A percentile compares a stretch with the other conserved stretches of the same genome.
Evolutionary conservation across 768 basidiomycete species (phyloP).

Genomic region (Phaffia australis): DNA sequence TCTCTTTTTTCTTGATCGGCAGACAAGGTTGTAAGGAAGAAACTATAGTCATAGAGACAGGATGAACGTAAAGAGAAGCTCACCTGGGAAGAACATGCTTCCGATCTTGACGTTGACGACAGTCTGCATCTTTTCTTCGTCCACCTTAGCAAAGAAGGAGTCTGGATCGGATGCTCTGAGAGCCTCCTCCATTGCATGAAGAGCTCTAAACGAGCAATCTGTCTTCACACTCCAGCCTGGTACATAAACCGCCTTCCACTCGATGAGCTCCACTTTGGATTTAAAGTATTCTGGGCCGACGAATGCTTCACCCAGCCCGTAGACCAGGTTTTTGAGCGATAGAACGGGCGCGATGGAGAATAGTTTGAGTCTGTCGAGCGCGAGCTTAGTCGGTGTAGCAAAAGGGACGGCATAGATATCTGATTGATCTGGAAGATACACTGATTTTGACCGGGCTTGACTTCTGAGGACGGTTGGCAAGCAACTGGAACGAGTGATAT

Average conservation of each 20-base stretch:
- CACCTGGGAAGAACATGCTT: neutral
- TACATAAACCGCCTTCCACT: neutral
- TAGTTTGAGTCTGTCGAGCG: neutral
- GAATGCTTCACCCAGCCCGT: too few species aligned
- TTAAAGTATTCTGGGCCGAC: too few species aligned
- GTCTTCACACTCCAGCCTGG: conserved; percentile 5
- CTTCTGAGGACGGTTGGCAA: too few species aligned
- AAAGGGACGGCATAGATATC: conserved; percentile 8
- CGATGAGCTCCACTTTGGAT: neutral
- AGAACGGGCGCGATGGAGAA: conserved; percentile 1
- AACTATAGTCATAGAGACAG: neutral
- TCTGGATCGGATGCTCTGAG: too few species aligned
- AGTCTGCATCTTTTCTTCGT: too few species aligned
- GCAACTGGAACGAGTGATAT: too few species aligned
- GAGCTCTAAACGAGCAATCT: neutral
- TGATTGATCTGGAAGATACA: neutral
- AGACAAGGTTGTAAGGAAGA: neutral
- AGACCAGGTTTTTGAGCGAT: too few species aligned
- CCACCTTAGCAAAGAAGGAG: too few species aligned
- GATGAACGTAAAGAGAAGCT: neutral
- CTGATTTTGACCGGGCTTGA: too few species aligned
- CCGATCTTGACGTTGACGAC: conserved; percentile 2
- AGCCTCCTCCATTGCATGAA: neutral
- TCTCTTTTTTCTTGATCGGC: neutral
- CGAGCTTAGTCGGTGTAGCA: neutral